Evolutionary conservation across 2,329 filamentous ascomycete genomes (phyloP).

Genomic region (Pleomassaria siparia): DNA sequence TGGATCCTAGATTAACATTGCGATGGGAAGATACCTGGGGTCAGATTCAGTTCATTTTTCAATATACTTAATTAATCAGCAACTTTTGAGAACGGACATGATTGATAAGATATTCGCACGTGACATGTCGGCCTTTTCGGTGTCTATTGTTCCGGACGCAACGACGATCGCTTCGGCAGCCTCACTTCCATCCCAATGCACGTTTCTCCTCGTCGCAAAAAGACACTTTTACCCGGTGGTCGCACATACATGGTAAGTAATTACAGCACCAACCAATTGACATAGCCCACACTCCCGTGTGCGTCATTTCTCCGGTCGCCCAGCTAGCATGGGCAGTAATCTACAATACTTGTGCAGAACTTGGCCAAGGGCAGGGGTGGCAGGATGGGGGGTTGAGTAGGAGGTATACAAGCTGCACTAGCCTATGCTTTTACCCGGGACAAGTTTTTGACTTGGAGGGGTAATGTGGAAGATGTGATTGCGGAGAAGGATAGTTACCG

Average conservation of each 20-base stretch:
- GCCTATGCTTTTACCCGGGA: conserved; percentile 20
- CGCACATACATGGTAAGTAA: conserved; percentile 5
- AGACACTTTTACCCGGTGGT: conserved; percentile 18
- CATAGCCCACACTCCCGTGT: conserved; percentile 11
- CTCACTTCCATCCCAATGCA: background rate
- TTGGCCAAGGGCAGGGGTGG: conserved; percentile 13
- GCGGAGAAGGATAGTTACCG: background rate
- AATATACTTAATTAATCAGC: conserved; percentile 6
- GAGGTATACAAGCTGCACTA: conserved; percentile 6
- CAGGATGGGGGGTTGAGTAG: background rate
- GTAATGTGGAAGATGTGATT: background rate
- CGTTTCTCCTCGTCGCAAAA: conserved; percentile 5
- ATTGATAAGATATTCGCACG: background rate
- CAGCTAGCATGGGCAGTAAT: conserved; percentile 10
- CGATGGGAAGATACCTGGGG: conserved; percentile 24
- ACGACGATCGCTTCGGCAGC: conserved; percentile 7
- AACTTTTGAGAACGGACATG: background rate
- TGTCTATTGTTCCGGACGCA: conserved; percentile 2
- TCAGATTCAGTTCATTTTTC: conserved; percentile 9
- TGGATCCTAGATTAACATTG: conserved; percentile 1
- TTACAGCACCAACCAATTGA: conserved; percentile 6
- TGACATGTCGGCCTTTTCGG: background rate
- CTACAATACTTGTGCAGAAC: conserved; percentile 13
- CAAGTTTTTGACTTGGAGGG: background rate
- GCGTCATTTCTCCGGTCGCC: conserved; percentile 8